phyloP scores from a whole-genome alignment of 208 protist genomes.

The Porcisia deanei region DNA sequence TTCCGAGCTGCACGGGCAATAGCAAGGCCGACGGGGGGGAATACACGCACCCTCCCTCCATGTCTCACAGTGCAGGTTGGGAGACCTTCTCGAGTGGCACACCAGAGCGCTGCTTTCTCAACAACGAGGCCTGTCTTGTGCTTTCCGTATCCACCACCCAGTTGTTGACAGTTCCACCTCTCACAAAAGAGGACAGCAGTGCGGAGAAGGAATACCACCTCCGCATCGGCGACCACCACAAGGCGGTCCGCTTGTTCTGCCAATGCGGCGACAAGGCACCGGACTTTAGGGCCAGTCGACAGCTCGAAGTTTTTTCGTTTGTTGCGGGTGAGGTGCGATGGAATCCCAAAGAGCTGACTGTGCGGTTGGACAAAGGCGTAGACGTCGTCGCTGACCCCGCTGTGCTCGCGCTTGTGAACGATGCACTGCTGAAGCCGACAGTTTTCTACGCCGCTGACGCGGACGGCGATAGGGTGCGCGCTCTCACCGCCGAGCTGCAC shows the following conservation, averaged over 20 bases:
- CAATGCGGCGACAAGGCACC: constrained; percentile 20
- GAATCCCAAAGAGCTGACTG: constrained; percentile 33
- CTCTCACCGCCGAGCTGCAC: constrained; percentile 9
- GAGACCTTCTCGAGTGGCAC: constrained; percentile 12
- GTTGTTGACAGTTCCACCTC: constrained; percentile 18
- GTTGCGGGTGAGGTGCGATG: constrained; percentile 39
- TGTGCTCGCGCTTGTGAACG: constrained; percentile 50
- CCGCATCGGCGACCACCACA: constrained; percentile 34
- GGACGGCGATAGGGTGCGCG: constrained; percentile 2
- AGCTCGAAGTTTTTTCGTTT: constrained; percentile 53
- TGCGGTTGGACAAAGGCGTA: constrained; percentile 40
- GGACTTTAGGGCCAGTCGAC: constrained; percentile 1
- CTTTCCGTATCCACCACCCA: constrained; percentile 46
- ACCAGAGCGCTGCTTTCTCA: constrained; percentile 30
- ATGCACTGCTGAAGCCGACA: constrained; percentile 43
- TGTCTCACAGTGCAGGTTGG: not conserved
- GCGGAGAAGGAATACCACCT: constrained; percentile 34
- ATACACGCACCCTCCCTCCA: not conserved
- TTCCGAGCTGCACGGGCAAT: not conserved
- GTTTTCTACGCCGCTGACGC: constrained; percentile 11
- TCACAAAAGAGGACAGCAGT: constrained; percentile 12
- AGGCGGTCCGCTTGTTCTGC: constrained; percentile 48
- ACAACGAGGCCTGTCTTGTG: constrained; percentile 45
- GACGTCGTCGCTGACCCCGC: constrained; percentile 53
- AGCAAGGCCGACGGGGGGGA: not conserved